These are phyloP conservation scores for Pichia heedii DNA, from an alignment of 805 yeast species.

Conservation along the genomic window DNA sequence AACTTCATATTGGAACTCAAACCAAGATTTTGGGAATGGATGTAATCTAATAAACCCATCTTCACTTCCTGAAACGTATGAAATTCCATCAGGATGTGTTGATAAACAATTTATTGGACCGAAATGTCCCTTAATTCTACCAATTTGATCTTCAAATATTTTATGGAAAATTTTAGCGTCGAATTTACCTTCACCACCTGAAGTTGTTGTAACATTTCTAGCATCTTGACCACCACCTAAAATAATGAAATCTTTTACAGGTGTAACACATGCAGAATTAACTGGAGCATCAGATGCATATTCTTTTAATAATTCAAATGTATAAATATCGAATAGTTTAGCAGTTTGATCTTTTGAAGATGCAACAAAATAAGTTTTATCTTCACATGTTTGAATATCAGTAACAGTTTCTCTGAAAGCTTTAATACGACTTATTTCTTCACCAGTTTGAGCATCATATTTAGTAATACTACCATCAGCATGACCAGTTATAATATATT, in stretches of 20 bases:
- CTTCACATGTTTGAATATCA: slow-evolving; percentile 85
- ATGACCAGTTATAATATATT: slow-evolving; percentile 76
- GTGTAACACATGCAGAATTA: slow-evolving; percentile 92
- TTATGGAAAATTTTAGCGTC: slow-evolving; percentile 96
- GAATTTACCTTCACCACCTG: slow-evolving; percentile 88
- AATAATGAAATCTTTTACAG: slow-evolving; percentile 82
- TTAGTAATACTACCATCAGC: slow-evolving; percentile 80
- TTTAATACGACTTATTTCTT: slow-evolving; percentile 44
- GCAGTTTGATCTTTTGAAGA: slow-evolving; percentile 89
- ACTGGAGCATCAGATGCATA: slow-evolving; percentile 86
- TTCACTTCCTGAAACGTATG: slow-evolving; percentile 96
- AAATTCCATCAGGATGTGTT: slow-evolving; percentile 87
- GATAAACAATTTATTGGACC: slow-evolving; percentile 96
- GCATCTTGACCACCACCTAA: slow-evolving; percentile 99
- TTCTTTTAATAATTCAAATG: slow-evolving; percentile 60
- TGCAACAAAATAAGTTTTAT: slow-evolving; percentile 82
- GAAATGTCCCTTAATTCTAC: slow-evolving; percentile 96
- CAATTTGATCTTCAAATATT: slow-evolving; percentile 90
- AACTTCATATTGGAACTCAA: slow-evolving; percentile 86
- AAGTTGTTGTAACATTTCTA: slow-evolving; percentile 94
- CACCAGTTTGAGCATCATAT: slow-evolving; percentile 70
- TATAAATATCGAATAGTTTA: slow-evolving; percentile 66
- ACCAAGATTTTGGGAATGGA: slow-evolving; percentile 85
- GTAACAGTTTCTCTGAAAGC: slow-evolving; percentile 75
- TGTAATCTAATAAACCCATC: slow-evolving; percentile 96